Evolutionary conservation across 306 rosid genomes (phyloP).

Genomic region (Sesbania bispinosa): DNA sequence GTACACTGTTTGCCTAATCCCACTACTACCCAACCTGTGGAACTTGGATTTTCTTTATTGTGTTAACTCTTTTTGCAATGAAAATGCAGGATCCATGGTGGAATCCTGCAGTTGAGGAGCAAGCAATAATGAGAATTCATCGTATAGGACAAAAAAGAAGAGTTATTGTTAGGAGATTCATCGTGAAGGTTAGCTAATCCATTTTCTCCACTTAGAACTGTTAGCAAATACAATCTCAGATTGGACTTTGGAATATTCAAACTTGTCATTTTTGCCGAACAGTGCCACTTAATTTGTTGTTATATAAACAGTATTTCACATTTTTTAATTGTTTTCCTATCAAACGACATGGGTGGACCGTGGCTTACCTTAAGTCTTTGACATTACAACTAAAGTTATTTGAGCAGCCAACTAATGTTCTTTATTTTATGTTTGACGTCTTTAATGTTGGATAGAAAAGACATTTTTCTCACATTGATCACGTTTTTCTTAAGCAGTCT

Average conservation of each 20-base stretch:
- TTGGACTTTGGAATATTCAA: not conserved
- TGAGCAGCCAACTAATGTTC: not conserved
- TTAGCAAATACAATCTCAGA: not conserved
- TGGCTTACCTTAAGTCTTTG: conserved; percentile 7
- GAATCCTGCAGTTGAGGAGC: conserved; percentile 98
- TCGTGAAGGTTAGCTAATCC: conserved; percentile 33
- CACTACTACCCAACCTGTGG: not conserved
- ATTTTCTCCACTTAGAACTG: not conserved
- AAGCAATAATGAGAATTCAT: conserved; percentile 90
- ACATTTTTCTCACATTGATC: conserved; percentile 8
- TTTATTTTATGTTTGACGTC: not conserved
- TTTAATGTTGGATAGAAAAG: not conserved
- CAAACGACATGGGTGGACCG: conserved; percentile 16
- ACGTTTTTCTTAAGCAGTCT: conserved; percentile 13
- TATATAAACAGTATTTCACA: not conserved
- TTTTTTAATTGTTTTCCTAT: not conserved
- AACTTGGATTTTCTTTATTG: not conserved
- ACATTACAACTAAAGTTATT: not conserved
- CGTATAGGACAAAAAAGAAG: conserved; percentile 72
- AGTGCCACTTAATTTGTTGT: not conserved
- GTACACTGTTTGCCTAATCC: conserved; percentile 25
- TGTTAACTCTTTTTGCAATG: not conserved
- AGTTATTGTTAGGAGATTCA: conserved; percentile 37
- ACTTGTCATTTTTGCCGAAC: not conserved
- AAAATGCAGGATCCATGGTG: conserved; percentile 84